A percentile compares a stretch with the other conserved stretches of the same genome.
Conservation (phyloP, 352 stramenopile genomes). For the Globisporangium okanoganense region DNA sequence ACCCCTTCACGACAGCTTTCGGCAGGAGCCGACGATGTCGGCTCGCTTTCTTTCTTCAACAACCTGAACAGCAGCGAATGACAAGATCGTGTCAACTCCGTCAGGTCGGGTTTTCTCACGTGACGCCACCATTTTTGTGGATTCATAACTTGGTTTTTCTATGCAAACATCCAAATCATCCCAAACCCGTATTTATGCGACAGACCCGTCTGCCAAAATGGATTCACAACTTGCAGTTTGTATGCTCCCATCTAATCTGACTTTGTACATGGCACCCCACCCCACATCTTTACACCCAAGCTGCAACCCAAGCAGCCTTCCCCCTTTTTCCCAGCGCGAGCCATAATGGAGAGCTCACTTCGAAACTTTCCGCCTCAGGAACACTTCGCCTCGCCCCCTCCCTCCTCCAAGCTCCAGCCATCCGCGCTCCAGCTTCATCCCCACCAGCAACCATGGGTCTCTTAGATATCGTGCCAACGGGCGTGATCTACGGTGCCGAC, state of each 20-base stretch:
- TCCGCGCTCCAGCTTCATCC: background rate
- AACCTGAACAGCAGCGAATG: background rate
- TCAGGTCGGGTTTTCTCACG: background rate
- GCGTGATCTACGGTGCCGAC: slow-evolving; percentile 86
- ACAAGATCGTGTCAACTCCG: background rate
- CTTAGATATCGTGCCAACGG: slow-evolving; percentile 77
- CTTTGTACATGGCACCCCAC: background rate
- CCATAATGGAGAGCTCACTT: slow-evolving; percentile 7
- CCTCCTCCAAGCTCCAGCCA: slow-evolving; percentile 8
- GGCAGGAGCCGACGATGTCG: too few species aligned
- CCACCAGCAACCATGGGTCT: slow-evolving; percentile 59
- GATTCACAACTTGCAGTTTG: background rate
- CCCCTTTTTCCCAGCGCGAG: background rate
- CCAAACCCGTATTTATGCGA: background rate
- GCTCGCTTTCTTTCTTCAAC: too few species aligned
- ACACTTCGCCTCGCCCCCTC: slow-evolving; percentile 5
- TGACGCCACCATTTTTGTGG: background rate
- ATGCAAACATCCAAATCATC: background rate
- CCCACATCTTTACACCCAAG: background rate
- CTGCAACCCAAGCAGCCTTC: background rate
- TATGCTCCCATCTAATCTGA: background rate
- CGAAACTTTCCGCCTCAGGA: slow-evolving; percentile 17
- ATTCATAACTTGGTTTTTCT: background rate
- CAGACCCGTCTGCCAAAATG: background rate
- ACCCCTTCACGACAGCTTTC: too few species aligned